Evolutionary conservation across 495 filamentous ascomycete species (phyloP).

Genomic region (Hypoxylon crocopeplum): DNA sequence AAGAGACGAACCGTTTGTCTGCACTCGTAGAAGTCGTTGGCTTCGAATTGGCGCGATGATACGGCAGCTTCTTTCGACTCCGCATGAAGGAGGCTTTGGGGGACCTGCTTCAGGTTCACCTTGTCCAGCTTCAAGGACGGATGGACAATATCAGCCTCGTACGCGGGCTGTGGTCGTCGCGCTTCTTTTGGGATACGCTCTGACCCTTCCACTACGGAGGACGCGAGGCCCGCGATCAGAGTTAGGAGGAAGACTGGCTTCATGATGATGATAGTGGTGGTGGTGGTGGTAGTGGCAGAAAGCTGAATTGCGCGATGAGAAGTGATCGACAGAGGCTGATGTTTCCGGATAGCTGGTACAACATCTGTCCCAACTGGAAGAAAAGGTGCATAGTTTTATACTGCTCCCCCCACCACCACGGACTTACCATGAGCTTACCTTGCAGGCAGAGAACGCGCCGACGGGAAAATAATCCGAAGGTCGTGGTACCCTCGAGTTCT

Average conservation of each 20-base stretch:
- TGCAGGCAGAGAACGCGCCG: constrained; percentile 14
- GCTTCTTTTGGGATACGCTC: constrained; percentile 18
- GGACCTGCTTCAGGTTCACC: constrained; percentile 36
- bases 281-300: constrained; percentile 6
- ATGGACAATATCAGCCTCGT: constrained; percentile 27
- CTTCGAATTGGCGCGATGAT: constrained; percentile 30
- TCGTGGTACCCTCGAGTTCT: constrained; percentile 18
- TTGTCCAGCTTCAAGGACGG: constrained; percentile 34
- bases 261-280: constrained; percentile 33
- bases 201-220: constrained; percentile 29
- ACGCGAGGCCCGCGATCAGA: constrained; percentile 39
- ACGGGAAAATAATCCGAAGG: constrained; percentile 12
- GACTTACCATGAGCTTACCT: constrained; percentile 9
- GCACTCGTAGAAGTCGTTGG: constrained; percentile 50
- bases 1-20: constrained; percentile 42
- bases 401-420: constrained; percentile 5
- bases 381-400: constrained; percentile 27
- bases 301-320: constrained; percentile 19
- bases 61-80: constrained; percentile 10
- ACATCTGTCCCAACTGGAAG: constrained; percentile 12
- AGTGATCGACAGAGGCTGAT: constrained; percentile 27
- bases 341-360: constrained; percentile 23
- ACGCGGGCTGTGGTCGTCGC: constrained; percentile 26
- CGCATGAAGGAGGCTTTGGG: constrained; percentile 20
- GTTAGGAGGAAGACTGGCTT: constrained; percentile 43